Conservation (phyloP, 2,329 filamentous ascomycete genomes). For the Septoria petroselini region DNA sequence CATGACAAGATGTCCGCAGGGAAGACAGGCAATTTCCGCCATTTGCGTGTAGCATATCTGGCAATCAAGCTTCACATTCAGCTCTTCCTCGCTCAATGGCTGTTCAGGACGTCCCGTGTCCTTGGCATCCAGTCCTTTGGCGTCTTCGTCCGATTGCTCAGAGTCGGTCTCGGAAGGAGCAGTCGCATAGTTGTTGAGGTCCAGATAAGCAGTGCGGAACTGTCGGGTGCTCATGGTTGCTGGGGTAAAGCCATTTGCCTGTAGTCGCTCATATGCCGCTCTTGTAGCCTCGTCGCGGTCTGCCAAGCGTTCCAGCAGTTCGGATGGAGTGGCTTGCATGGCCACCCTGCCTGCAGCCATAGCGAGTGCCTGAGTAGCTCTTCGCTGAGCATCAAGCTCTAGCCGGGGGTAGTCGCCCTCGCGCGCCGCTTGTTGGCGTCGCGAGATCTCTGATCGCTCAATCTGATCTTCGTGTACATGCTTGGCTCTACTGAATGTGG, state of each 20-base stretch:
- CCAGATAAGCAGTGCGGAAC: not conserved
- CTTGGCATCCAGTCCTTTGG: constrained; percentile 45
- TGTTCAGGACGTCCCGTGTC: constrained; percentile 46
- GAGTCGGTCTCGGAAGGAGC: constrained; percentile 22
- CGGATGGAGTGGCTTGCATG: constrained; percentile 28
- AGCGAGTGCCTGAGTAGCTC: constrained; percentile 28
- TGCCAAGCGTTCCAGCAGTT: constrained; percentile 29
- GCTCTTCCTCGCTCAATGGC: constrained; percentile 48
- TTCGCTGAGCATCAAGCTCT: constrained; percentile 32
- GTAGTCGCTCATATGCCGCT: constrained; percentile 30
- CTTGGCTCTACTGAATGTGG: constrained; percentile 21
- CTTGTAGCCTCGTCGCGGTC: constrained; percentile 30
- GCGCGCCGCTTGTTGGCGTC: constrained; percentile 26
- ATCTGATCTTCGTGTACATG: constrained; percentile 22
- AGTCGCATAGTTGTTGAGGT: constrained; percentile 14
- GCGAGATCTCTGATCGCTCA: not conserved
- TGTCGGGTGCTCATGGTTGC: not conserved
- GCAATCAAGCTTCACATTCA: constrained; percentile 52
- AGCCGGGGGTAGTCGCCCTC: constrained; percentile 32
- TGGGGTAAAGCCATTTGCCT: constrained; percentile 22
- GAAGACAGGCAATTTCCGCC: constrained; percentile 52
- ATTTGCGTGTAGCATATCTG: constrained; percentile 54
- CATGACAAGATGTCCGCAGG: constrained; percentile 56
- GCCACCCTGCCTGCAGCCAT: constrained; percentile 33
- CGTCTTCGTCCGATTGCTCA: constrained; percentile 28